Conservation (phyloP, 2,329 filamentous ascomycete species). For the Fusarium verrucosum region DNA sequence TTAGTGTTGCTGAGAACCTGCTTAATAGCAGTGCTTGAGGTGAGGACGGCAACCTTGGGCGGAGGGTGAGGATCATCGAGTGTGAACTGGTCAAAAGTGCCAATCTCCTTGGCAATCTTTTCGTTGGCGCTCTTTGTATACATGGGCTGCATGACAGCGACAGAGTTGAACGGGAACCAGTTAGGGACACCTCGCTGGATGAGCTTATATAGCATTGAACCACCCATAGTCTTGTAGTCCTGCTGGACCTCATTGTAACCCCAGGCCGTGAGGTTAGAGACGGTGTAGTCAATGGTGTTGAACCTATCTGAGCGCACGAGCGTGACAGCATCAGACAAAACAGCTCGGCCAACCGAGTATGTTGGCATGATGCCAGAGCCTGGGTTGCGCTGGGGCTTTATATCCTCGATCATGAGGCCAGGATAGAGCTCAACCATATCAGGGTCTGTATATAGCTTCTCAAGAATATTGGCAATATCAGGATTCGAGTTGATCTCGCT, state of each 20-base stretch:
- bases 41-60: slow-evolving; percentile 42
- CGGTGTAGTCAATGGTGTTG: slow-evolving; percentile 61
- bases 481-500: slow-evolving; percentile 66
- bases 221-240: slow-evolving; percentile 50
- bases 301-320: slow-evolving; percentile 69
- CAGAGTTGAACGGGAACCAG: slow-evolving; percentile 55
- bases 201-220: slow-evolving; percentile 58
- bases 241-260: slow-evolving; percentile 51
- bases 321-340: slow-evolving; percentile 68
- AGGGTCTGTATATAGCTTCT: slow-evolving; percentile 68
- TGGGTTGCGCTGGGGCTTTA: slow-evolving; percentile 60
- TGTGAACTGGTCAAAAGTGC: slow-evolving; percentile 48
- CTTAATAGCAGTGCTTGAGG: slow-evolving; percentile 44
- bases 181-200: slow-evolving; percentile 57
- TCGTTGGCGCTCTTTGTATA: slow-evolving; percentile 55
- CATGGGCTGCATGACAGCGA: slow-evolving; percentile 57
- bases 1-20: slow-evolving; percentile 47
- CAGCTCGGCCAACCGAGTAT: slow-evolving; percentile 63
- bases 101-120: slow-evolving; percentile 51
- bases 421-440: slow-evolving; percentile 77
- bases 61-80: slow-evolving; percentile 51
- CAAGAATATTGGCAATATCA: slow-evolving; percentile 64
- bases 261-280: slow-evolving; percentile 55
- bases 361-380: slow-evolving; percentile 53
- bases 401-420: slow-evolving; percentile 69